A percentile compares a stretch with the other conserved stretches of the same genome.
These are phyloP conservation scores for Penicillium hesseltinei DNA, from an alignment of 2,329 filamentous ascomycete genomes.

Conservation along the genomic window DNA sequence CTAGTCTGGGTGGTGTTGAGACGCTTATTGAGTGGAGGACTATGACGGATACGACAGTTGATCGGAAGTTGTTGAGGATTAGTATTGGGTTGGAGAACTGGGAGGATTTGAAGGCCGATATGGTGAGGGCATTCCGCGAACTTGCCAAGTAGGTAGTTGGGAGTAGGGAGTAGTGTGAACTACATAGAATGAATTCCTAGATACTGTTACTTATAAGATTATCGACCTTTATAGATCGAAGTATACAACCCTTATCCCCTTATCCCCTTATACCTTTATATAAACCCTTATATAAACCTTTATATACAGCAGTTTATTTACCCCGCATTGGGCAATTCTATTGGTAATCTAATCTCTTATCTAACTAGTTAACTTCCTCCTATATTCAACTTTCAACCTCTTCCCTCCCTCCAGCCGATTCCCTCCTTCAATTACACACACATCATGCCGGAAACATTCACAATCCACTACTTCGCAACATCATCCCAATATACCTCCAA, in stretches of 20 bases:
- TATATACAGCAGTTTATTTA: neutral
- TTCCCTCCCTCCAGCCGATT: neutral
- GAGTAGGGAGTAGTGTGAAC: neutral
- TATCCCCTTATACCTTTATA: too few relatives aligned
- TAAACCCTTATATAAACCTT: too few relatives aligned
- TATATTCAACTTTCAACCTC: neutral
- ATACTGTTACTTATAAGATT: neutral
- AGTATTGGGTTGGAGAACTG: constrained; percentile 85
- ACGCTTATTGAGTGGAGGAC: constrained; percentile 94
- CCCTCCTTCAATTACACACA: neutral
- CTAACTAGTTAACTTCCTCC: neutral
- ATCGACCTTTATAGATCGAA: too few relatives aligned
- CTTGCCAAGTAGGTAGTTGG: constrained; percentile 37
- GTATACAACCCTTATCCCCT: too few relatives aligned
- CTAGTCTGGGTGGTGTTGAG: constrained; percentile 89
- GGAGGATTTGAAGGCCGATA: constrained; percentile 77
- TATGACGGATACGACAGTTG: constrained; percentile 76
- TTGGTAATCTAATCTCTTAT: neutral
- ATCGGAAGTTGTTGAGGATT: constrained; percentile 70
- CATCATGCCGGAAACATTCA: constrained; percentile 31
- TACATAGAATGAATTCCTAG: neutral
- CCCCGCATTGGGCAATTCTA: neutral
- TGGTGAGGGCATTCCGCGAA: constrained; percentile 64
- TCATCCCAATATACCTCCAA: constrained; percentile 44
- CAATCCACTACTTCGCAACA: constrained; percentile 48